Base-by-base conservation (phyloP, 148 eudicot genomes). In the Chenopodium formosanum region DNA sequence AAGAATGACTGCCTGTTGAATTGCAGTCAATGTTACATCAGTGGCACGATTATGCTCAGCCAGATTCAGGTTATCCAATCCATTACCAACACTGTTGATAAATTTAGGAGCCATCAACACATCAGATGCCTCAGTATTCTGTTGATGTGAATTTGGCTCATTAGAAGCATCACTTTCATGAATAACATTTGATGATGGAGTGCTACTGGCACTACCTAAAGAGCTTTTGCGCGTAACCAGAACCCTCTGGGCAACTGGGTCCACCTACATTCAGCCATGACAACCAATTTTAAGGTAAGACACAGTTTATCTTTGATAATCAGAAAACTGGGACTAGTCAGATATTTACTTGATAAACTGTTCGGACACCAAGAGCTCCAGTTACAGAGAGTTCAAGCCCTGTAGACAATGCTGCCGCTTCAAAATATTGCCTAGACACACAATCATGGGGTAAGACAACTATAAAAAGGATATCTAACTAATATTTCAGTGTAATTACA, bases 301-400 rank as follows among this genome's bases (percentile, higher is more conserved):
- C 32, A 58, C 13, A 64, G 22, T 52, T 47, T 40, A 40, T 46
- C 66, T 70, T 53, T 71, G 27, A 40, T 22, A 40, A 74, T 66
- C 64, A 4, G 20, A 77, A 80, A 52, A 63, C 78, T 3, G 34
- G 7, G 63, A 76, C 13, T 67, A 23, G 22, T 62, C n/a, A 10
- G 29, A 80, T 70, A 72, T 9, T 37, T 89, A 95, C 99, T 88
- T 96, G 99, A 81, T 96, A 94, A 78, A 88, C 84, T 46, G 99
- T 96, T 65, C 98, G 98, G 80, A 91, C 89, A 79, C 99, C 99
- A 74, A 96, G 83, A 81, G 95, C 94, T 65, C 99, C 99, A 80
- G 93, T 89, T 67, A 96, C 90, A 82, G 89, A 89, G 81, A 90
- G 89, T 77, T 89, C 86, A 82, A 92, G 90, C 31, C 90, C 92